These are phyloP conservation scores for Gaertneriomyces sp. DNA, from an alignment of 192 early-diverging fungal species.

Conservation along the genomic window DNA sequence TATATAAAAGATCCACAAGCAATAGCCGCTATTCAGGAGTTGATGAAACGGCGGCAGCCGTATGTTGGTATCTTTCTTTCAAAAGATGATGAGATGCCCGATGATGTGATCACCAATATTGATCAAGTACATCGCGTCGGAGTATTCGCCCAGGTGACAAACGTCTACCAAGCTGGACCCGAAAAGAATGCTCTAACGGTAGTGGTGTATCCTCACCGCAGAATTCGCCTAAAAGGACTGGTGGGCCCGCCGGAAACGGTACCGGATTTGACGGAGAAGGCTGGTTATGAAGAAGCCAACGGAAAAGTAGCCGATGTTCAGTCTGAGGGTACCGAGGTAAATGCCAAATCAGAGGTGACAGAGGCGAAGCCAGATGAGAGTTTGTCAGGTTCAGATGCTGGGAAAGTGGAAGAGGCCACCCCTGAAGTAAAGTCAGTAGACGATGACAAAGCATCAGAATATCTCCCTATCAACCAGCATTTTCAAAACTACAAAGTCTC, in stretches of 20 bases:
- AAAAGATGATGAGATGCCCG: conserved; percentile 83
- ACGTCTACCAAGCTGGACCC: conserved; percentile 70
- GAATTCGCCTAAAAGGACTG: conserved; percentile 76
- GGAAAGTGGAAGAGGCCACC: not conserved
- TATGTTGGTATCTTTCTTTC: conserved; percentile 94
- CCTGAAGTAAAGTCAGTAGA: conserved; percentile 9
- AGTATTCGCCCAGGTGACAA: conserved; percentile 97
- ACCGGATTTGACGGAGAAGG: conserved; percentile 4
- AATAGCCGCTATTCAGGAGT: conserved; percentile 84
- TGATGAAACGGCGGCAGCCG: conserved; percentile 90
- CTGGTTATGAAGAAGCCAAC: conserved; percentile 7
- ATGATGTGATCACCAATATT: conserved; percentile 72
- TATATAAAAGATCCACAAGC: conserved; percentile 93
- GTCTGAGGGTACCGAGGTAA: not conserved
- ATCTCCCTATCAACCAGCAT: conserved; percentile 40
- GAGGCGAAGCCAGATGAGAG: too few relatives aligned
- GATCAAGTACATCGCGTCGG: conserved; percentile 85
- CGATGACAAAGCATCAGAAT: conserved; percentile 19
- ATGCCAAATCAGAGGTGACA: too few relatives aligned
- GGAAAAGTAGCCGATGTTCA: conserved; percentile 12
- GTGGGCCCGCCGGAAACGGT: conserved; percentile 36
- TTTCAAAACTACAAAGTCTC: conserved; percentile 71
- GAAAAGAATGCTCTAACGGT: conserved; percentile 75
- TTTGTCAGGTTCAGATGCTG: not conserved
- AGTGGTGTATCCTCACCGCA: conserved; percentile 91